Evolutionary conservation across 306 rosid species (phyloP).

Genomic region (Quercus dentata): DNA sequence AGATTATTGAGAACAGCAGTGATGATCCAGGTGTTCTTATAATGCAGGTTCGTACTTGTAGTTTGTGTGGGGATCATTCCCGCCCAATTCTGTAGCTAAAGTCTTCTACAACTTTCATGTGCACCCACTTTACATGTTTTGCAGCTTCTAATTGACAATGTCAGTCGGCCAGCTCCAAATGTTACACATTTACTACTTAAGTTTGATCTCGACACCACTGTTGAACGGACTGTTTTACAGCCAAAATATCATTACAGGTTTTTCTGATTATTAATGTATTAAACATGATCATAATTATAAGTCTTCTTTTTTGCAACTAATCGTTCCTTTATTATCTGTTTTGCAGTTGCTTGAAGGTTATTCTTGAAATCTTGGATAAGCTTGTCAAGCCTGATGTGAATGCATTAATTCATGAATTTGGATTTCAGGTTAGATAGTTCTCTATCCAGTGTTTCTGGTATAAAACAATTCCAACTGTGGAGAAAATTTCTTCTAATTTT

Average conservation of each 20-base stretch:
- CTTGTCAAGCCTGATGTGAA: constrained; percentile 79
- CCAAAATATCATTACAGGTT: constrained; percentile 96
- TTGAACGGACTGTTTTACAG: constrained; percentile 80
- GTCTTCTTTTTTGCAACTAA: constrained; percentile 15
- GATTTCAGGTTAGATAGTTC: constrained; percentile 76
- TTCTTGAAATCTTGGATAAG: constrained; percentile 88
- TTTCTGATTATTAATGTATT: constrained; percentile 11
- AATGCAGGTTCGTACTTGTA: constrained; percentile 62
- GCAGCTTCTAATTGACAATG: constrained; percentile 92
- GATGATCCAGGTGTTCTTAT: constrained; percentile 95
- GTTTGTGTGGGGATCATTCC: not conserved
- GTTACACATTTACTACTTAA: constrained; percentile 80
- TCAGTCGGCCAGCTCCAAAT: constrained; percentile 92
- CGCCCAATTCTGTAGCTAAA: not conserved
- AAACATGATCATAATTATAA: not conserved
- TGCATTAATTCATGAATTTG: constrained; percentile 83
- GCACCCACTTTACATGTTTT: constrained; percentile 13
- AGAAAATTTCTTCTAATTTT: not conserved
- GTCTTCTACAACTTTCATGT: constrained; percentile 9
- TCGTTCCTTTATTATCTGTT: constrained; percentile 21
- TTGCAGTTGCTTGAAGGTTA: constrained; percentile 91
- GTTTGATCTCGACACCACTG: constrained; percentile 76
- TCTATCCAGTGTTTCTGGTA: constrained; percentile 16
- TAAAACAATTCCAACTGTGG: not conserved
- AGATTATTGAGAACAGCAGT: constrained; percentile 55